Percentiles rank a stretch among this genome's conserved stretches.
These are phyloP conservation scores for Heimioporus sp. DNA, from an alignment of 768 basidiomycete species.

Conservation along the genomic window DNA sequence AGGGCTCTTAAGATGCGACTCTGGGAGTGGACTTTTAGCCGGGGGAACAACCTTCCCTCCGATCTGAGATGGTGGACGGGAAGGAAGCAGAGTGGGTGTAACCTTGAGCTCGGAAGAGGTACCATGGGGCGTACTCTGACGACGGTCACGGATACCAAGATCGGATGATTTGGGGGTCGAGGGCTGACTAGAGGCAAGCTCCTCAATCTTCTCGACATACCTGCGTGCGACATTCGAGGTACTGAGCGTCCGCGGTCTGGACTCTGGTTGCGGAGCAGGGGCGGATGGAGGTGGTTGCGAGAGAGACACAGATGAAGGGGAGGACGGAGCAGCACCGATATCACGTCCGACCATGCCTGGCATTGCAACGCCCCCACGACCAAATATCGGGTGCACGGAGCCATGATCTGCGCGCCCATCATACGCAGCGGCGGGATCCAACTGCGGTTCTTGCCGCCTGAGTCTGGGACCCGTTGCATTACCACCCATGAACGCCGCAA, in stretches of 20 bases:
- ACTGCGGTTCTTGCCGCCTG: conserved; percentile 70
- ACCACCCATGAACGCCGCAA: conserved; percentile 82
- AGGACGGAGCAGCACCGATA: neutral
- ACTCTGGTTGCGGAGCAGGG: conserved; percentile 14
- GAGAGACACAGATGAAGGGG: conserved; percentile 6
- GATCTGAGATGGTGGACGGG: conserved; percentile 20
- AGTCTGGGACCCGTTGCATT: conserved; percentile 71
- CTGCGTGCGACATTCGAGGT: conserved; percentile 34
- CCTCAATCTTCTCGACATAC: conserved; percentile 39
- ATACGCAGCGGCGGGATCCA: conserved; percentile 64
- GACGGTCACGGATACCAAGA: conserved; percentile 44
- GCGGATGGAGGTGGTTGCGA: conserved; percentile 3
- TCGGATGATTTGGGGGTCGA: conserved; percentile 26
- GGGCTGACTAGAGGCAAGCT: conserved; percentile 31
- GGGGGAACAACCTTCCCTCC: conserved; percentile 8
- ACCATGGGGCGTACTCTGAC: conserved; percentile 45
- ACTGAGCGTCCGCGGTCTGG: conserved; percentile 32
- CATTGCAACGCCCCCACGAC: conserved; percentile 72
- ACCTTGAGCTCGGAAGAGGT: conserved; percentile 16
- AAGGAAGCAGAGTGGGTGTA: conserved; percentile 12
- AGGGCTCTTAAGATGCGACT: conserved; percentile 22
- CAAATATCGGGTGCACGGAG: conserved; percentile 73
- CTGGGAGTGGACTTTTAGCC: conserved; percentile 11
- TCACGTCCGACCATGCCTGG: conserved; percentile 55
- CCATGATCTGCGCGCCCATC: conserved; percentile 54